A percentile compares a stretch with the other conserved stretches of the same genome.
Conservation (phyloP, 345 rosid species). For the Salix viminalis region DNA sequence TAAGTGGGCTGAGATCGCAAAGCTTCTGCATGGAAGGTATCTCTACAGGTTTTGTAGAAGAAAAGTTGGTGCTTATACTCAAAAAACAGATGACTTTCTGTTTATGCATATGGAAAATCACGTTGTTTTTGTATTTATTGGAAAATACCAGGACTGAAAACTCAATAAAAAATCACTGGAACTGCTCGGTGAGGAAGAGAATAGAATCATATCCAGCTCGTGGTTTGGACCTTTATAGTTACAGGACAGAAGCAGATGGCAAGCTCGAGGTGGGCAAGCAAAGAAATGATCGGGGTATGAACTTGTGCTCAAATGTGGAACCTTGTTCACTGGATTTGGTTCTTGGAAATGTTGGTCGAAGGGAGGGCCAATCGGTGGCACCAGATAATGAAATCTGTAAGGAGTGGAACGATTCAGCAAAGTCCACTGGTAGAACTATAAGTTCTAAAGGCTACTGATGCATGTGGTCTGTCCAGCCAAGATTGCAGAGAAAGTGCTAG, state of each 20-base stretch:
- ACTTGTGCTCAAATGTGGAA: not conserved
- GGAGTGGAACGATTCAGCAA: not conserved
- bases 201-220: not conserved
- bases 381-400: not conserved
- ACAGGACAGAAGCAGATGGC: not conserved
- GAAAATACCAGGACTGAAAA: constrained; percentile 17
- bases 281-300: not conserved
- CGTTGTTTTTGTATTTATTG: not conserved
- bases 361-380: not conserved
- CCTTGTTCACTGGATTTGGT: constrained; percentile 6
- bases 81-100: not conserved
- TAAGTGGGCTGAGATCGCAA: constrained; percentile 20
- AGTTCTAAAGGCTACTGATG: not conserved
- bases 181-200: constrained; percentile 18
- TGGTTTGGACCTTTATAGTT: not conserved
- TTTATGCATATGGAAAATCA: not conserved
- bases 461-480: not conserved
- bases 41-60: not conserved
- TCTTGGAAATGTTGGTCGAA: not conserved
- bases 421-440: not conserved
- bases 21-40: constrained; percentile 21
- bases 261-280: not conserved
- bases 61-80: too few species aligned
- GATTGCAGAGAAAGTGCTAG: not conserved
- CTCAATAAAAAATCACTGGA: constrained; percentile 26